Evolutionary conservation across 2,329 filamentous ascomycete genomes (phyloP), one percentile per base, ranked within the genome.

Genomic region (Cercospora berteroae): DNA sequence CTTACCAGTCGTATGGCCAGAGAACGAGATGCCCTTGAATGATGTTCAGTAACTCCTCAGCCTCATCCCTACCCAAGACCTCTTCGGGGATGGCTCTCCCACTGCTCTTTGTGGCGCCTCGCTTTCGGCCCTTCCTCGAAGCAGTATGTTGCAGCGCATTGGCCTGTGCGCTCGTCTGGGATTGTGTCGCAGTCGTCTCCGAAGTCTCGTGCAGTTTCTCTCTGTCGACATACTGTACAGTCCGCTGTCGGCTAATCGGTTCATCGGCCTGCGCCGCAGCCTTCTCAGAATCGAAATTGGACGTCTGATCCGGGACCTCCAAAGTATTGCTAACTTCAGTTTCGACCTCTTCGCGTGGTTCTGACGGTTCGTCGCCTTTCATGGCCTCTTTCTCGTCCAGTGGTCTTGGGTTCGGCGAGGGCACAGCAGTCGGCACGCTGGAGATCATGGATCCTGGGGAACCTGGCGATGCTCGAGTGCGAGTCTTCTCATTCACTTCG

Each of bases 1-100:
- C 82, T 72, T 78, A 86, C 87, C 96, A 99, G 75, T 99, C 93
- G 79, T 98, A 97, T 5, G 95, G 95, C 83, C 96, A 99, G 70
- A 92, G 83, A 27, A 99, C 94, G 62, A 99, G 79, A 77, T 94
- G 89, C 1, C 95, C 95, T 79, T 98, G 94, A 27, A 95, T 86
- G 81, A 95, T 82, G 70, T 88, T 87, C 72, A 97, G 83, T 72
- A 98, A 80, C 73, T 92, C 90, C 77, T 96, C 94, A 1, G 93
- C 92, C 72, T 96, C 92, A 5, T 86, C 85, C 64, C 87, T 87
- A 29, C 86, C 85, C 63, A 97, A 84, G 71, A 97, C 73, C 61
- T 96, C 93, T 69, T 97, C 94, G 72, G 89, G 87, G 13, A 70
- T 50, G 1, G 87, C 87, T 50, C 87, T 86, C 33, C 87, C 86